Percentiles rank a stretch among this genome's conserved stretches.
These are phyloP conservation scores for Ilyonectria destructans DNA, from an alignment of 2,329 filamentous ascomycete species.

Conservation along the genomic window DNA sequence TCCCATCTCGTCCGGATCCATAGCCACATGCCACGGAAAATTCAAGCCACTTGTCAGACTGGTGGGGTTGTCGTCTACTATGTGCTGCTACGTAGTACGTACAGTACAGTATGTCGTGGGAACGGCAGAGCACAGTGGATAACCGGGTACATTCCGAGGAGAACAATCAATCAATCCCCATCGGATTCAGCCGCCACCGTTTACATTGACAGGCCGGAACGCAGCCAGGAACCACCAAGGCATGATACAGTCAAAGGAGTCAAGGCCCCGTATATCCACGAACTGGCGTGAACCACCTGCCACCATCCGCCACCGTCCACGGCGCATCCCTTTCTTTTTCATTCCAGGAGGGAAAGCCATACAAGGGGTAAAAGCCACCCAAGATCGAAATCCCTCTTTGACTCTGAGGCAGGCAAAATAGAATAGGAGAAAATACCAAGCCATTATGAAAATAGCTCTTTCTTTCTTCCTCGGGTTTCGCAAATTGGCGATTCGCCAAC, in stretches of 20 bases:
- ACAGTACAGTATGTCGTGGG: neutral
- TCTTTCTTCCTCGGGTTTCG: conserved; percentile 6
- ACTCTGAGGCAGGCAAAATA: neutral
- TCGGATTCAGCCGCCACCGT: too few species aligned
- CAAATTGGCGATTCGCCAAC: conserved; percentile 16
- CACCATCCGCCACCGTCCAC: neutral
- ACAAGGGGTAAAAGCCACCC: conserved; percentile 8
- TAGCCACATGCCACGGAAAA: conserved; percentile 9
- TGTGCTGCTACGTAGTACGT: neutral
- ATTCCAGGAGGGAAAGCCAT: conserved; percentile 9
- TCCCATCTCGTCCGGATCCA: neutral
- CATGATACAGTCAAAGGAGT: conserved; percentile 2
- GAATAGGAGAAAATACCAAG: neutral
- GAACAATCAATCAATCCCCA: too few species aligned
- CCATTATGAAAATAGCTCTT: conserved; percentile 10
- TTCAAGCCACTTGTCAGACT: conserved; percentile 24
- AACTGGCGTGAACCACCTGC: conserved; percentile 3
- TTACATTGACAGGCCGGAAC: too few species aligned
- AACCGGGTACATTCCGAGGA: neutral
- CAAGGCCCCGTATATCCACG: conserved; percentile 5
- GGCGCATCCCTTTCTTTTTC: conserved; percentile 9
- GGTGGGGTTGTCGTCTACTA: conserved; percentile 7
- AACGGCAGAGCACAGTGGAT: neutral
- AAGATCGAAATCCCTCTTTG: too few species aligned
- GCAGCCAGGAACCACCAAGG: too few species aligned